Base-by-base conservation (phyloP, 2,329 filamentous ascomycete species). In the Cordyceps cateniannulata region DNA sequence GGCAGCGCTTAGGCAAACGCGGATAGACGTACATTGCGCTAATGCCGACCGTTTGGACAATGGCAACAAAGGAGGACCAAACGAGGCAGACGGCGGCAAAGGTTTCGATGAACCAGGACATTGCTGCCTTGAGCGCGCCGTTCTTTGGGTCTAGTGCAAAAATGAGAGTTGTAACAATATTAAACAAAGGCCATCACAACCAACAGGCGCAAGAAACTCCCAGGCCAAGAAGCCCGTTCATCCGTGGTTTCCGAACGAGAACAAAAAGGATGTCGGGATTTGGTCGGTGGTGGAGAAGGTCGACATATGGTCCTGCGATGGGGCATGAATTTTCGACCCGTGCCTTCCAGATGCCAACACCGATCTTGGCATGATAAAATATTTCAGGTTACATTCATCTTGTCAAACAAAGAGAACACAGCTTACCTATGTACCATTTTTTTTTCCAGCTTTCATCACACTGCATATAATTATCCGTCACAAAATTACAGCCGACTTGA, bases 1-100 rank as follows among this genome's bases (percentile, higher is more conserved):
- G 25, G 20, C 29, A 29, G 10, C n/a, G 6, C 7, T 12, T 12
- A 22, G 27, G 16, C 27, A 42, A 22, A 5, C 54, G 8, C 83
- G 66, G 10, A 12, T 2, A 16, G 12, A 54, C 78, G 65, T 72
- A 86, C 85, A 87, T 75, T 65, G 84, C 77, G 60, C 73, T 77
- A 61, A 81, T 79, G 61, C 85, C 85, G 58, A 87, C 78, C 35
- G 68, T 68, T 66, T 87, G 81, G 29, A 87, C 81, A 6, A 79
- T 45, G 45, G 84, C 67, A 27, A 88, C 76, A 38, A 79, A 66
- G 57, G 72, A 70, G 66, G 77, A 80, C 83, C 85, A 87, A 63
- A 77, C 66, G 44, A 84, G 74, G 65, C 77, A 82, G 54, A 76
- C 70, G 59, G 73, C 72, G 65, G 83, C 82, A 53, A 79, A 64